Evolutionary conservation across 805 yeast genomes (phyloP).

Genomic region (Candida odintsovae): DNA sequence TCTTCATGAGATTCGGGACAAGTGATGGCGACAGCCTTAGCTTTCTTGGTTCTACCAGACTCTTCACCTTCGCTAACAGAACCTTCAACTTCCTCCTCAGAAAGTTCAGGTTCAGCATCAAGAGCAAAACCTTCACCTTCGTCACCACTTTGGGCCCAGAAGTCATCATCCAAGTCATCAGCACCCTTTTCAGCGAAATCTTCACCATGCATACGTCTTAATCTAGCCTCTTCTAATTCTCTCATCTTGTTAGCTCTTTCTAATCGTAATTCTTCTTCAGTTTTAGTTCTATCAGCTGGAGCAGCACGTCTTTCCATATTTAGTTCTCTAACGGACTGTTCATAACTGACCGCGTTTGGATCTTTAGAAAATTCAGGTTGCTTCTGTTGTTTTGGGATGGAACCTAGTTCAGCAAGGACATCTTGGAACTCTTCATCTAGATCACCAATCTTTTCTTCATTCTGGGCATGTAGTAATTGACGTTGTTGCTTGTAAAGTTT

Average conservation of each 20-base stretch:
- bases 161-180: conserved; percentile 63
- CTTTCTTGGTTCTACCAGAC: conserved; percentile 4
- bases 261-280: conserved; percentile 59
- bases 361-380: conserved; percentile 26
- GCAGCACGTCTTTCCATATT: conserved; percentile 70
- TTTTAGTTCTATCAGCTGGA: conserved; percentile 77
- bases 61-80: neutral
- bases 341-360: conserved; percentile 46
- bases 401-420: conserved; percentile 50
- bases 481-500: conserved; percentile 73
- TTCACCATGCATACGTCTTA: conserved; percentile 71
- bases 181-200: conserved; percentile 46
- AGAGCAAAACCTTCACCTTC: conserved; percentile 36
- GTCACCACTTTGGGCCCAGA: conserved; percentile 58
- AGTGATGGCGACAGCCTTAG: conserved; percentile 14
- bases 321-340: conserved; percentile 58
- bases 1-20: conserved; percentile 49
- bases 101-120: conserved; percentile 27
- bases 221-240: conserved; percentile 60
- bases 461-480: conserved; percentile 55
- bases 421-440: conserved; percentile 72
- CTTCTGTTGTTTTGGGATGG: conserved; percentile 25
- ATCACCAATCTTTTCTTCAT: conserved; percentile 56
- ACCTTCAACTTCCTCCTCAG: conserved; percentile 26
- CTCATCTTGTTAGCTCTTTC: conserved; percentile 59